phyloP scores from a whole-genome alignment of 2,329 filamentous ascomycete genomes.

The Talaromyces sp. region DNA sequence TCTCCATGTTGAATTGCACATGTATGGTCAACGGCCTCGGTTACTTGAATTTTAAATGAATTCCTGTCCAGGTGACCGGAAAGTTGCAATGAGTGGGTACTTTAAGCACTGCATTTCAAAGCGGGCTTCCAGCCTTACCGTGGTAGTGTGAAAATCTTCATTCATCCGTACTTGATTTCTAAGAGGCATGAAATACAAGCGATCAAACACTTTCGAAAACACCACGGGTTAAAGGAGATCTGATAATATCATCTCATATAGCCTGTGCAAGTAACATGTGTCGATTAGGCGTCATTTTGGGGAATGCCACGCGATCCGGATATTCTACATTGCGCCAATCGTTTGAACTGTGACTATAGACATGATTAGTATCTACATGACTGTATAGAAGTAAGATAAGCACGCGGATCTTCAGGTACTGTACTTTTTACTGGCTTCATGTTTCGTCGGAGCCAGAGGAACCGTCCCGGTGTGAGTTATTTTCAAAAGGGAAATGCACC shows the following conservation, averaged over 20 bases:
- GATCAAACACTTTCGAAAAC: neutral
- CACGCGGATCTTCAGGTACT: neutral
- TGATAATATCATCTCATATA: neutral
- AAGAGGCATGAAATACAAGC: neutral
- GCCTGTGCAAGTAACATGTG: neutral
- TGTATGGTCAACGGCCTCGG: conserved; percentile 4
- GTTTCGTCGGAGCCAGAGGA: neutral
- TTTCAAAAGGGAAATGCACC: neutral
- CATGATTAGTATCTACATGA: neutral
- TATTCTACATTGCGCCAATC: neutral
- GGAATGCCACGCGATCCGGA: neutral
- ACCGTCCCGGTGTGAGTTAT: no score
- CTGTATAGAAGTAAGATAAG: neutral
- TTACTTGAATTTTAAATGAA: neutral
- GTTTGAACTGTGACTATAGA: neutral
- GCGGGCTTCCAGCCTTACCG: neutral
- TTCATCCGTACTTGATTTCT: neutral
- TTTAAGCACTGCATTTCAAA: neutral
- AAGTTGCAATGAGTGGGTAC: neutral
- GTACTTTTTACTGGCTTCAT: neutral
- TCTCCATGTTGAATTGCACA: neutral
- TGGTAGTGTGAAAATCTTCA: no score
- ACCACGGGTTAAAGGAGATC: neutral
- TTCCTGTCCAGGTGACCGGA: neutral
- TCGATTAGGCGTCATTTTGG: neutral